Conservation (phyloP, 2,329 filamentous ascomycete species). For the Epichloe coenophiala region DNA sequence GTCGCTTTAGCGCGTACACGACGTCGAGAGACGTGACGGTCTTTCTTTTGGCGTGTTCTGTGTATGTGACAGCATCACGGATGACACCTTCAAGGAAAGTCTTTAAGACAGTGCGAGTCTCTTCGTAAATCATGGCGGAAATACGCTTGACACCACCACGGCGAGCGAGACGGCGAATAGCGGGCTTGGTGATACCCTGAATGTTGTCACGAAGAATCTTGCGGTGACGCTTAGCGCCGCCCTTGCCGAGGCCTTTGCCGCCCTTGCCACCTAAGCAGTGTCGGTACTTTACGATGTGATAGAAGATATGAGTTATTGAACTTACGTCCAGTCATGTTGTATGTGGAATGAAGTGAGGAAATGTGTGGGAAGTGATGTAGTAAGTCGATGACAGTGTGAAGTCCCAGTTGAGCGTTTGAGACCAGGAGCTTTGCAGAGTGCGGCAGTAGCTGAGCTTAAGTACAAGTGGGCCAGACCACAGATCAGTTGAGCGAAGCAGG, state of each 20-base stretch:
- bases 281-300: constrained; percentile 24
- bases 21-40: constrained; percentile 59
- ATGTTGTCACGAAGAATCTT: constrained; percentile 99
- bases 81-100: constrained; percentile 67
- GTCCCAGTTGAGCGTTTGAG: constrained; percentile 3
- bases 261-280: constrained; percentile 69
- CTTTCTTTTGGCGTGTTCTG: constrained; percentile 71
- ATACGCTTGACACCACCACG: constrained; percentile 99
- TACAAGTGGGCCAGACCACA: constrained; percentile 23
- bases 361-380: constrained; percentile 2
- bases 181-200: constrained; percentile 97
- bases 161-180: constrained; percentile 93
- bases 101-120: constrained; percentile 65
- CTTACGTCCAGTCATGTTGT: constrained; percentile 61
- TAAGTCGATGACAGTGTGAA: constrained; percentile 1
- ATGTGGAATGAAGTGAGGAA: constrained; percentile 11
- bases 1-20: constrained; percentile 54
- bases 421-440: constrained; percentile 9
- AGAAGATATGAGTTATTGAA: background rate
- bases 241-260: constrained; percentile 96
- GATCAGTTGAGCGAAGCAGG: constrained; percentile 18
- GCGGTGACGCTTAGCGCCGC: constrained; percentile 94
- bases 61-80: constrained; percentile 65
- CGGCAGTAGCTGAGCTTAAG: constrained; percentile 23
- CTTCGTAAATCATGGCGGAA: constrained; percentile 81